These are phyloP conservation scores for Herpetospermum pedunculosum DNA, from an alignment of 306 rosid genomes.

Conservation along the genomic window DNA sequence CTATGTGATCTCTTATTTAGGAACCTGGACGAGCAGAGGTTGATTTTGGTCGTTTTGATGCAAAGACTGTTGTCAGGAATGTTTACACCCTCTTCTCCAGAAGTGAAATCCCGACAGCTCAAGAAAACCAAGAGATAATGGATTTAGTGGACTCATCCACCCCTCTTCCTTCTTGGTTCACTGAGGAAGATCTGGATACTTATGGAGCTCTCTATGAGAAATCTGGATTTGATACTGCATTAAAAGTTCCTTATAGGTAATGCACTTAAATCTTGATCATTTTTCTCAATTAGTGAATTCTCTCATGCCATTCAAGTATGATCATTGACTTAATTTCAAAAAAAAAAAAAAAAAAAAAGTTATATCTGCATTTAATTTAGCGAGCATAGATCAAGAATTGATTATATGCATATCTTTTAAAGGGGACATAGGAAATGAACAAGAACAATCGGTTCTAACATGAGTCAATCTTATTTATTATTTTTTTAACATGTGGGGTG, in stretches of 20 bases:
- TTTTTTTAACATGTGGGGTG: too few relatives aligned
- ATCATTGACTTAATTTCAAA: too few relatives aligned
- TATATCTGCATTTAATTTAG: too few relatives aligned
- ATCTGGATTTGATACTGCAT: slow-evolving; percentile 60
- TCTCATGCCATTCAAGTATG: too few relatives aligned
- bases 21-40: slow-evolving; percentile 78
- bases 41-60: slow-evolving; percentile 67
- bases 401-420: too few relatives aligned
- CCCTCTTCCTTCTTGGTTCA: slow-evolving; percentile 73
- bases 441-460: too few relatives aligned
- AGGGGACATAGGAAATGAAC: too few relatives aligned
- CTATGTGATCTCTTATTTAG: slow-evolving; percentile 12
- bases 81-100: slow-evolving; percentile 68
- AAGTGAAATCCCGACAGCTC: slow-evolving; percentile 63
- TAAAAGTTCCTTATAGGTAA: slow-evolving; percentile 76
- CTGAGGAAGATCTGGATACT: slow-evolving; percentile 54
- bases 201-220: slow-evolving; percentile 61
- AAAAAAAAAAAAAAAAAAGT: too few relatives aligned
- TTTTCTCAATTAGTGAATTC: too few relatives aligned
- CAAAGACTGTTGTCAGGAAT: slow-evolving; percentile 49
- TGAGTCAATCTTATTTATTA: too few relatives aligned
- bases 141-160: slow-evolving; percentile 61
- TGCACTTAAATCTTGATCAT: too few relatives aligned
- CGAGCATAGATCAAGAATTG: too few relatives aligned
- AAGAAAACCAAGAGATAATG: slow-evolving; percentile 72